Percentiles rank a stretch among this genome's conserved stretches.
These are phyloP conservation scores for Monilinia fructigena DNA, from an alignment of 2,329 filamentous ascomycete species.

Conservation along the genomic window DNA sequence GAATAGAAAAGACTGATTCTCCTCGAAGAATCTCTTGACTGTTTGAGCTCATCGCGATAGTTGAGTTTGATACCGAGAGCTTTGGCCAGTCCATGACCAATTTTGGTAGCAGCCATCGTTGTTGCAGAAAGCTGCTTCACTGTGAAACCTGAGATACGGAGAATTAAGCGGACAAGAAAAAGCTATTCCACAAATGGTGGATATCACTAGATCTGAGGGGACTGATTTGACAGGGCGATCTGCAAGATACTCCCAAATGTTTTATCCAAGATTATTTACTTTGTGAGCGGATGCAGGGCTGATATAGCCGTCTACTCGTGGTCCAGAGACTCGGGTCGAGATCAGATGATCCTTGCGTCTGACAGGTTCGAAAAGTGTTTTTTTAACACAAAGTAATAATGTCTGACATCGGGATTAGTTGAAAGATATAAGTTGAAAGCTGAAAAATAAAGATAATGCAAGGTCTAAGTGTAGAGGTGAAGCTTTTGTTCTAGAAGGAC, in stretches of 20 bases:
- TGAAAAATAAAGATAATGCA: not conserved
- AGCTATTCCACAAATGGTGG: conserved; percentile 1
- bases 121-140: conserved; percentile 7
- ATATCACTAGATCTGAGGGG: conserved; percentile 3
- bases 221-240: conserved; percentile 15
- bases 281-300: conserved; percentile 21
- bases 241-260: conserved; percentile 20
- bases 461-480: conserved; percentile 2
- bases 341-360: conserved; percentile 14
- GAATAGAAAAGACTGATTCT: conserved; percentile 74
- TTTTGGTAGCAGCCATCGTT: conserved; percentile 46
- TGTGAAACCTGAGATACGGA: conserved; percentile 16
- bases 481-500: conserved; percentile 14
- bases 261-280: conserved; percentile 14
- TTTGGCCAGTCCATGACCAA: conserved; percentile 75
- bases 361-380: not conserved
- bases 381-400: conserved; percentile 6
- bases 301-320: conserved; percentile 19
- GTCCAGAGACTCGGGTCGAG: not conserved
- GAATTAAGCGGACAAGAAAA: not conserved
- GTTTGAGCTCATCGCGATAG: conserved; percentile 57
- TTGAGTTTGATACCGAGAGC: conserved; percentile 78
- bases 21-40: conserved; percentile 64
- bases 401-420: conserved; percentile 15
- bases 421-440: not conserved